Base-by-base conservation (phyloP, 2,329 filamentous ascomycete genomes). In the Blastomyces emzantsi region DNA sequence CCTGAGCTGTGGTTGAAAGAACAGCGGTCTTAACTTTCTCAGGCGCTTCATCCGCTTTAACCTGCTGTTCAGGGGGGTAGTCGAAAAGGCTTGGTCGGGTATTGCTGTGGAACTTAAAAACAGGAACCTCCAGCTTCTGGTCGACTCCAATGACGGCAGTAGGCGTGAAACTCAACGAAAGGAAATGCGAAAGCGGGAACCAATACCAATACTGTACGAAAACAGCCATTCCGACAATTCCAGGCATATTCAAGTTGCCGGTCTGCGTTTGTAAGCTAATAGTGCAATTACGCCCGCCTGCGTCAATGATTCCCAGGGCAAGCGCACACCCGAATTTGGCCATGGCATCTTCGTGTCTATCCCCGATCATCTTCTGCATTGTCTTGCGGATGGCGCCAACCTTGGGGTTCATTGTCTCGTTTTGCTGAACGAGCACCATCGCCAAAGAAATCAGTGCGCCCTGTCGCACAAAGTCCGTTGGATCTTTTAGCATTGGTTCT, bases 161-260 rank as follows among this genome's bases (percentile, higher is more conserved):
- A 1, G 94, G 94, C n/a, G 90, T 92, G 78, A 99, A 97, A 72
- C 91, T 92, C 66, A 99, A 83, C 0, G 93, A 95, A 64, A 99
- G 77, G 85, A 99, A 99, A 78, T 99, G 94, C 39, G 94, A 96
- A 71, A 97, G 89, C 65, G 94, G 94, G 85, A 99, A 99, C 94
- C 94, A 99, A 81, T 99, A 99, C 94, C 94, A 99, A 81, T 99
- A 99, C 76, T 99, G 94, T 9, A 92, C 96, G 79, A 99, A 99
- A 62, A 99, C 90, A 36, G 92, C 93, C 87, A 96, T 96, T 69
- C 94, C 95, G 22, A 99, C 92, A 69, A 99, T 96, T 66, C 91
- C 95, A 22, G 92, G 87, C 92, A 99, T 97, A 82, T 99, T 97
- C 69, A 99, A 86, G 74, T 97, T 99, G 67, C 95, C 95, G 0